These are phyloP conservation scores for Penicillium sp. DNA, from an alignment of 2,329 filamentous ascomycete species.

Conservation along the genomic window DNA sequence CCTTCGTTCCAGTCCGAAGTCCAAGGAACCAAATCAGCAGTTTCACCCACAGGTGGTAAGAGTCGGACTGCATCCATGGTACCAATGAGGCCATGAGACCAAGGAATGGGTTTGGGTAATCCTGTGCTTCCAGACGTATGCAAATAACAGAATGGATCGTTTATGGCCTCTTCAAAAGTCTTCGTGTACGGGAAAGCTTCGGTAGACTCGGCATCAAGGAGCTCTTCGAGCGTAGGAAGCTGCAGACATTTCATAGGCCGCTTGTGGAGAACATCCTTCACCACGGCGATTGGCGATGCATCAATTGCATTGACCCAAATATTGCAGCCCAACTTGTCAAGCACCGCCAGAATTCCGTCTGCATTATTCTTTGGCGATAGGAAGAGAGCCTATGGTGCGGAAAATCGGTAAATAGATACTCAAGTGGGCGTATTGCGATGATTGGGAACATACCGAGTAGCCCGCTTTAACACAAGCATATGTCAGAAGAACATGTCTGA, in stretches of 20 bases:
- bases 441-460: constrained; percentile 7
- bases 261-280: constrained; percentile 3
- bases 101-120: constrained; percentile 39
- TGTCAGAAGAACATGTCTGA: constrained; percentile 8
- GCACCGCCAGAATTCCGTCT: constrained; percentile 1
- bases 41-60: constrained; percentile 9
- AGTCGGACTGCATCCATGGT: constrained; percentile 18
- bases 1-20: constrained; percentile 9
- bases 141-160: constrained; percentile 38
- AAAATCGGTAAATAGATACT: background rate
- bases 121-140: constrained; percentile 43
- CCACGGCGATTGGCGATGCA: constrained; percentile 1
- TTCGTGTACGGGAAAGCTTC: constrained; percentile 24
- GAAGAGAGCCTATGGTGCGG: constrained; percentile 1
- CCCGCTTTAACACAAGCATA: constrained; percentile 10
- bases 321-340: constrained; percentile 1
- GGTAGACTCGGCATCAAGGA: constrained; percentile 1
- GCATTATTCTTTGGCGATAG: constrained; percentile 5
- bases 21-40: constrained; percentile 5
- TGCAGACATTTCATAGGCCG: constrained; percentile 7
- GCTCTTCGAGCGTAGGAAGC: constrained; percentile 3
- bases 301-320: constrained; percentile 8
- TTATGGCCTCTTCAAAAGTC: constrained; percentile 37
- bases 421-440: background rate
- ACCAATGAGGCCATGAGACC: constrained; percentile 23